Evolutionary conservation across 108 stramenopile genomes (phyloP).

Genomic region (Cylindrotheca closterium): DNA sequence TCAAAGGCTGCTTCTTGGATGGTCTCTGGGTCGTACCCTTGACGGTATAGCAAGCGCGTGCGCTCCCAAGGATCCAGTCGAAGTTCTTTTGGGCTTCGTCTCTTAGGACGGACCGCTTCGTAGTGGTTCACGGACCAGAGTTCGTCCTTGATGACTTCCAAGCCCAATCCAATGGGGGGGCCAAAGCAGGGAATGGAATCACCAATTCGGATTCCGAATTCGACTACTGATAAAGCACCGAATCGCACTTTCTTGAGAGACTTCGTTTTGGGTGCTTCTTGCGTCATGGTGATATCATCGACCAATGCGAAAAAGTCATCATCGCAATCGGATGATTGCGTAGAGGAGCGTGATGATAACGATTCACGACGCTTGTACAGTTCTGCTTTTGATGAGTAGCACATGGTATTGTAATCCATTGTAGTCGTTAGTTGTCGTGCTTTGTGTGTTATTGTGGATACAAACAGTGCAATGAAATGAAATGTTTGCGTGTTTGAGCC

Average conservation of each 20-base stretch:
- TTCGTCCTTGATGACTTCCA: not conserved
- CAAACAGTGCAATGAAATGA: too few species aligned
- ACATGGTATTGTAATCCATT: too few species aligned
- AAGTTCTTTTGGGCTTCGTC: not conserved
- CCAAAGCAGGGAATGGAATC: not conserved
- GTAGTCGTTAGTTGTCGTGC: too few species aligned
- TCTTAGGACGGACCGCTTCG: conserved; percentile 2
- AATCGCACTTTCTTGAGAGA: not conserved
- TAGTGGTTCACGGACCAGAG: not conserved
- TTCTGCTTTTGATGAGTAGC: too few species aligned
- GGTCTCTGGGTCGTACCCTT: not conserved
- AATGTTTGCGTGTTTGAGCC: too few species aligned
- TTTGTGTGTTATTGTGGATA: too few species aligned
- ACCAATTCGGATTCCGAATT: not conserved
- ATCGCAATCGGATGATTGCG: too few species aligned
- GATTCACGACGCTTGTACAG: too few species aligned
- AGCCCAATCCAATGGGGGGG: not conserved
- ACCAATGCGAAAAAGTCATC: too few species aligned
- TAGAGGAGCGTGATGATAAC: too few species aligned
- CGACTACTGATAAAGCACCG: not conserved
- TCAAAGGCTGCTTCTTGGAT: not conserved
- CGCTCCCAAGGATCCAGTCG: not conserved
- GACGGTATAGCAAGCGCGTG: not conserved
- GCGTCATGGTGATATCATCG: too few species aligned
- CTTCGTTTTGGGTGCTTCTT: too few species aligned